Conservation (phyloP, 2,329 filamentous ascomycete genomes). For the Dactylonectria macrodidyma region DNA sequence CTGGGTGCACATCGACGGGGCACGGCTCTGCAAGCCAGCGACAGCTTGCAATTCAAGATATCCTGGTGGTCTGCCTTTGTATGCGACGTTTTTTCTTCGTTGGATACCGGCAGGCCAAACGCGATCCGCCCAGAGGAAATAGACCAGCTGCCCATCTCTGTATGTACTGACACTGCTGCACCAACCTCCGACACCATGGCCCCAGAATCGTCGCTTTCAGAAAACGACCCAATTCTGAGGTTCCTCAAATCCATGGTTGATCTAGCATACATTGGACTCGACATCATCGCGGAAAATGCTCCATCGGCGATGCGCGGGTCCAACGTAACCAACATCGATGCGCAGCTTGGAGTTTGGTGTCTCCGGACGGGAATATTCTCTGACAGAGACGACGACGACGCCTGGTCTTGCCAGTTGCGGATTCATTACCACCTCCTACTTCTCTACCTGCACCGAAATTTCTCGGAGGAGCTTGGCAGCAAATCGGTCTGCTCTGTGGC, state of each 20-base stretch:
- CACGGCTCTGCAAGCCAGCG: constrained; percentile 29
- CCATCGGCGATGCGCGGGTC: constrained; percentile 29
- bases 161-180: constrained; percentile 34
- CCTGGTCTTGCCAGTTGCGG: constrained; percentile 37
- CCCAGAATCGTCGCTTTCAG: constrained; percentile 9
- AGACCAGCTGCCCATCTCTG: constrained; percentile 40
- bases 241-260: constrained; percentile 41
- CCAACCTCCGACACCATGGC: background rate
- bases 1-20: constrained; percentile 38
- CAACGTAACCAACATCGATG: constrained; percentile 37
- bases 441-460: constrained; percentile 37
- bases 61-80: constrained; percentile 45
- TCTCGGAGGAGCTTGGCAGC: constrained; percentile 21
- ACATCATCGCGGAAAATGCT: constrained; percentile 38
- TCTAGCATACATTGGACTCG: constrained; percentile 40
- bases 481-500: constrained; percentile 42
- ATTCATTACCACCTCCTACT: constrained; percentile 44
- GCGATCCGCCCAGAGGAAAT: constrained; percentile 44
- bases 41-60: constrained; percentile 38
- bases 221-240: constrained; percentile 20
- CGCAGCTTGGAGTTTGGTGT: constrained; percentile 38
- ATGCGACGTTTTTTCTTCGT: constrained; percentile 39
- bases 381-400: constrained; percentile 29
- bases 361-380: constrained; percentile 41
- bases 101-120: constrained; percentile 40